A percentile compares a stretch with the other conserved stretches of the same genome.
Conservation (phyloP, 257 asterid genomes). For the Mentha longifolia region DNA sequence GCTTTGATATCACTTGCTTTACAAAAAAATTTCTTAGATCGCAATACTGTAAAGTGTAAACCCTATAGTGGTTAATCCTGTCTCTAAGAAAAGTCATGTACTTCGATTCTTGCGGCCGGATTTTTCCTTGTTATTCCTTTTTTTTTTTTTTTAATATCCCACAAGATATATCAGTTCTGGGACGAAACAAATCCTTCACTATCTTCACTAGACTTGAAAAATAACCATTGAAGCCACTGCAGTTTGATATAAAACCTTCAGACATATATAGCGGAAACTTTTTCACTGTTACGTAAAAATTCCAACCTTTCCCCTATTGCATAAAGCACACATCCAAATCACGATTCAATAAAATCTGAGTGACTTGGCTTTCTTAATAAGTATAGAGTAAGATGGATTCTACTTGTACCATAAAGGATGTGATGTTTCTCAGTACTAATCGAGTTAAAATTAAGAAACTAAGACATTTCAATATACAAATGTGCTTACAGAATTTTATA, state of each 20-base stretch:
- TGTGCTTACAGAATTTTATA: constrained; percentile 15
- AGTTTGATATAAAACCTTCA: constrained; percentile 13
- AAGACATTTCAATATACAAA: constrained; percentile 13
- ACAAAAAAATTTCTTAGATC: background rate
- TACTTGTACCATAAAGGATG: background rate
- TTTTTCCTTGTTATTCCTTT: background rate
- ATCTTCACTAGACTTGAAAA: background rate
- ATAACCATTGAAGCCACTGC: constrained; percentile 1
- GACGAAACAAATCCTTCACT: background rate
- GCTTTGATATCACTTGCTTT: no score
- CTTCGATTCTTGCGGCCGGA: background rate
- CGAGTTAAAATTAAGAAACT: background rate
- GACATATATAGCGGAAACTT: background rate
- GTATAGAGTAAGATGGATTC: background rate
- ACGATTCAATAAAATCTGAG: background rate
- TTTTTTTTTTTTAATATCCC: background rate
- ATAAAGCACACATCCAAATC: background rate
- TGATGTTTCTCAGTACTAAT: background rate
- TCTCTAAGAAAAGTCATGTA: background rate
- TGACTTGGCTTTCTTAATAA: constrained; percentile 4
- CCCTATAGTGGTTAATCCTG: background rate
- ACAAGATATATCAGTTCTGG: no score
- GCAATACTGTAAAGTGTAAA: background rate
- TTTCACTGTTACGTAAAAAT: background rate
- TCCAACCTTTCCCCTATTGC: background rate